Evolutionary conservation across 768 basidiomycete genomes (phyloP), one percentile per base, ranked within the genome.

Genomic region (Russula earlei): DNA sequence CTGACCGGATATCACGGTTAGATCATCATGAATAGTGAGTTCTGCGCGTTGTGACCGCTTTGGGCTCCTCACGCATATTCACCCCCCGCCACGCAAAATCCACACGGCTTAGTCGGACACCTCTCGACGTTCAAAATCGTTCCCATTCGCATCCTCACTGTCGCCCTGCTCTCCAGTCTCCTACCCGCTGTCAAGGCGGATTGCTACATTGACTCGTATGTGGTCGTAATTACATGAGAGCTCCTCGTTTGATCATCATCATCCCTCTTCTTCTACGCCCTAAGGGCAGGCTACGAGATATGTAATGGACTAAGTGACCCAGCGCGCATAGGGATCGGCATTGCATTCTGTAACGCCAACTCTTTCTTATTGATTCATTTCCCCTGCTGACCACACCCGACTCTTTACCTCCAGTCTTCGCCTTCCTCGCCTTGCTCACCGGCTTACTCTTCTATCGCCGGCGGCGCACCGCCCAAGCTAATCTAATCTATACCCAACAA

Each of bases 151-250:
- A 44, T 51, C 19, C 6, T 49, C 44, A 15, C 41, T 17, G 14
- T 15, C 31, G 25, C 25, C 24, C 17, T 54, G 3, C 42, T 54
- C 2, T 25, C 25, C 5, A 20, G 47, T 5, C 6, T 49, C n/a
- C 34, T 54, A 17, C 57, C 57, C 10, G 29, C 25, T 31, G 57
- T 41, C 17, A 43, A 11, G 24, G 57, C 52, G 5, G 12, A 37
- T 10, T 58, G 57, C 27, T 58, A 36, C 34, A 15, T 54, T 6
- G 47, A 54, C 17, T 0, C 0, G 57, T 58, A 49, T 14, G 57
- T 49, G n/a, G n/a, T 19, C 4, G 12, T 43, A 33, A 14, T 19
- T 14, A 36, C 36, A n/a, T 15, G 19, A 15, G 7, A 17, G 25
- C 22, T 29, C 27, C 4, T 27, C 11, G 11, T 11, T 36, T 14